These are phyloP conservation scores for Umbelopsis vinacea DNA, from an alignment of 192 early-diverging fungal genomes.

Conservation along the genomic window DNA sequence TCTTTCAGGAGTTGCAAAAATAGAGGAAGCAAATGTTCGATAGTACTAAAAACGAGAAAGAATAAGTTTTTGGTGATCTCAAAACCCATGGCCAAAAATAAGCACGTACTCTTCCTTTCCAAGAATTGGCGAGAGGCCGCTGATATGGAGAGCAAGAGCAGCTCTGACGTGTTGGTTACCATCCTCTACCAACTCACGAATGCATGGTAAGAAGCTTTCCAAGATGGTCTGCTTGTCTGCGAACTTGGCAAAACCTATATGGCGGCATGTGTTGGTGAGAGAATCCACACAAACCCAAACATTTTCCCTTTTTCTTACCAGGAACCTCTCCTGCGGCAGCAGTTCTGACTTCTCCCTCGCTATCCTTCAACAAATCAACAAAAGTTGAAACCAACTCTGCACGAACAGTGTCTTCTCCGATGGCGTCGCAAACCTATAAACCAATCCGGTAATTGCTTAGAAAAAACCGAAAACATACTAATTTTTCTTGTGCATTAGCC, in stretches of 20 bases:
- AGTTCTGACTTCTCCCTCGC: constrained; percentile 96
- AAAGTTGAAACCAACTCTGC: constrained; percentile 89
- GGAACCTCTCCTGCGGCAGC: constrained; percentile 92
- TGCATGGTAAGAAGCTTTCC: constrained; percentile 83
- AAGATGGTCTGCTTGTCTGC: constrained; percentile 82
- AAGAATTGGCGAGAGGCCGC: constrained; percentile 91
- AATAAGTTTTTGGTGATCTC: neutral
- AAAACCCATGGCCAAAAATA: too few species aligned
- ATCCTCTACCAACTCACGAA: constrained; percentile 95
- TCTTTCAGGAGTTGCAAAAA: constrained; percentile 98
- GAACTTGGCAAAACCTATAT: constrained; percentile 62
- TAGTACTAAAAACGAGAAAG: constrained; percentile 65
- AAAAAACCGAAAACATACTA: constrained; percentile 17
- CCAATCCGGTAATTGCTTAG: neutral
- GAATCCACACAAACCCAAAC: too few species aligned
- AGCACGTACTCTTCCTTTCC: constrained; percentile 82
- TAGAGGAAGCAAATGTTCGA: constrained; percentile 92
- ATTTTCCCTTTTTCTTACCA: too few species aligned
- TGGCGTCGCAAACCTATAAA: constrained; percentile 72
- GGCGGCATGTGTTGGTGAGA: neutral
- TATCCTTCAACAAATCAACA: constrained; percentile 90
- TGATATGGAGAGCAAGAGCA: constrained; percentile 95
- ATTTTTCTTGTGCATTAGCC: neutral
- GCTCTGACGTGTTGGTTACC: constrained; percentile 96
- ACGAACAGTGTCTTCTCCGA: constrained; percentile 78